Evolutionary conservation across 768 basidiomycete genomes (phyloP).

Genomic region (Trametes villosa): DNA sequence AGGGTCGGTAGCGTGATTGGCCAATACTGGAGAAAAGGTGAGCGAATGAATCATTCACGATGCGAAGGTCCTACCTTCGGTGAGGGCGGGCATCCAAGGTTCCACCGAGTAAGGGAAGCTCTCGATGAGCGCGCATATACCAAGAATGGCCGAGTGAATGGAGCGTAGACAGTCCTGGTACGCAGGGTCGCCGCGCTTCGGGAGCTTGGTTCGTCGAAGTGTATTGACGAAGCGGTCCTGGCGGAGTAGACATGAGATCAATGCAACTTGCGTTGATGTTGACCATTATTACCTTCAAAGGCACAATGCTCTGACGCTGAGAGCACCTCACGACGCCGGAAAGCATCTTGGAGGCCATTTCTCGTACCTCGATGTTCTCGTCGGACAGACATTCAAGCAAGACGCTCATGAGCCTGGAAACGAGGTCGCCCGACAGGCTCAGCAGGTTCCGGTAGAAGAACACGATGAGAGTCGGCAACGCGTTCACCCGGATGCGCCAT

Average conservation of each 20-base stretch:
- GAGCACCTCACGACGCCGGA: constrained; percentile 89
- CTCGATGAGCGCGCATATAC: constrained; percentile 54
- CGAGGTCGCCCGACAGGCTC: constrained; percentile 67
- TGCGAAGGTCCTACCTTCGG: constrained; percentile 55
- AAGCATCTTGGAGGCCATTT: constrained; percentile 86
- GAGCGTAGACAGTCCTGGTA: constrained; percentile 76
- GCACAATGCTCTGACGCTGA: constrained; percentile 84
- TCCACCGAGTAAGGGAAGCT: constrained; percentile 63
- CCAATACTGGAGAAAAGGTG: constrained; percentile 55
- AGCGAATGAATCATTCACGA: not conserved
- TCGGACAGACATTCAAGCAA: constrained; percentile 84
- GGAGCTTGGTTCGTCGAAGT: constrained; percentile 64
- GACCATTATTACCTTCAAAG: constrained; percentile 65
- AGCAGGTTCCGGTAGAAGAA: constrained; percentile 92
- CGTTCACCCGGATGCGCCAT: constrained; percentile 89
- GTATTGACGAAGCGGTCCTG: constrained; percentile 82
- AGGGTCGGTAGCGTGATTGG: constrained; percentile 81
- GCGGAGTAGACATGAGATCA: constrained; percentile 8
- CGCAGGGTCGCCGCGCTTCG: constrained; percentile 65
- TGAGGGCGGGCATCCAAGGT: constrained; percentile 62
- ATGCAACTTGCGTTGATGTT: not conserved
- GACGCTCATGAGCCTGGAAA: constrained; percentile 79
- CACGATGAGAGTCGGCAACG: constrained; percentile 84
- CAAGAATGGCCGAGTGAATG: constrained; percentile 72
- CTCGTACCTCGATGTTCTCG: constrained; percentile 91